Conservation (phyloP, 2,329 filamentous ascomycete species). For the Colletotrichum eleusines region DNA sequence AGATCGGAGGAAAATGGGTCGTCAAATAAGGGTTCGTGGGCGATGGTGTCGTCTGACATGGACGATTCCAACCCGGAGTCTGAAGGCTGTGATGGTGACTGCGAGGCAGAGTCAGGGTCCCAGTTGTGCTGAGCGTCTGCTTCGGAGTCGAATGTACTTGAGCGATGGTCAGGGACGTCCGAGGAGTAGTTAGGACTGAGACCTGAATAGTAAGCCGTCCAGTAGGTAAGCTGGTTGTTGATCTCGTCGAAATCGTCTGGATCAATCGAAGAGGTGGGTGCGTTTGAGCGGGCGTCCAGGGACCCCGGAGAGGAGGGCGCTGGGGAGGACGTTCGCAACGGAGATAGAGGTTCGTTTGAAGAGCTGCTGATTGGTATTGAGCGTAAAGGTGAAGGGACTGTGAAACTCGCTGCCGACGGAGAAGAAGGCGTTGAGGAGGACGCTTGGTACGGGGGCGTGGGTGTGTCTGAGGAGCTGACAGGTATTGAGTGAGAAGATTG, state of each 20-base stretch:
- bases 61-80: constrained; percentile 18
- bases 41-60: constrained; percentile 6
- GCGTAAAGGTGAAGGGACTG: not conserved
- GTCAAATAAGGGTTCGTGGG: constrained; percentile 8
- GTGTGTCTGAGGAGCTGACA: not conserved
- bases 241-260: constrained; percentile 11
- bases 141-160: constrained; percentile 29
- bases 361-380: not conserved
- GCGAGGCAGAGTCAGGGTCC: constrained; percentile 23
- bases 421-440: not conserved
- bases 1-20: constrained; percentile 36
- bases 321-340: not conserved
- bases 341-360: not conserved
- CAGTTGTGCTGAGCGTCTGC: constrained; percentile 27
- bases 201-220: not conserved
- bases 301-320: not conserved
- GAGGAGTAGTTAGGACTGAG: constrained; percentile 16
- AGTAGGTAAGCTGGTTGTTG: not conserved
- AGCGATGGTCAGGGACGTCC: constrained; percentile 16
- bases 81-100: constrained; percentile 8
- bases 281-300: not conserved
- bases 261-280: not conserved
- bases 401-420: not conserved
- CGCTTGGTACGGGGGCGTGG: not conserved
- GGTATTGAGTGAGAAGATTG: not conserved